phyloP scores from a whole-genome alignment of 495 filamentous ascomycete genomes.

The Penicillium simplicissimum region DNA sequence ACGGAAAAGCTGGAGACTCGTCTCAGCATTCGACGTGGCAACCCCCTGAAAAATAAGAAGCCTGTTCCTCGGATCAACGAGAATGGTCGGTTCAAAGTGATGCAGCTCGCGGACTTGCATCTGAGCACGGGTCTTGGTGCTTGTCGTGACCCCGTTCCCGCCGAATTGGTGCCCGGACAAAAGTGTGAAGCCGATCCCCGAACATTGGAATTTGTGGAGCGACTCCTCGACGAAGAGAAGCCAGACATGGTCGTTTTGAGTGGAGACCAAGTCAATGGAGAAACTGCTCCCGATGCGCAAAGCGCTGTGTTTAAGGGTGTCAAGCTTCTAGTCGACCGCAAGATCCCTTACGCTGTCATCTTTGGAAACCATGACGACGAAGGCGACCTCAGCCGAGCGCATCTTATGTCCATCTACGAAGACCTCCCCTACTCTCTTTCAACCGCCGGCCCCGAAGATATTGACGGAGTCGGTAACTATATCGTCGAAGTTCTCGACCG shows the following conservation, averaged over 20 bases:
- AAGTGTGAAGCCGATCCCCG: constrained; percentile 88
- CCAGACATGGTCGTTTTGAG: constrained; percentile 88
- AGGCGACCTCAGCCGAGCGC: constrained; percentile 70
- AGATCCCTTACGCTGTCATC: constrained; percentile 89
- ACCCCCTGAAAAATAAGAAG: constrained; percentile 56
- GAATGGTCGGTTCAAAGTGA: constrained; percentile 94
- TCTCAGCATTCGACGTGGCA: constrained; percentile 74
- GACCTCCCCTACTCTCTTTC: constrained; percentile 88
- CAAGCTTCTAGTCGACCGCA: constrained; percentile 78
- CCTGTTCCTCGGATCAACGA: constrained; percentile 75
- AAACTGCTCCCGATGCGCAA: constrained; percentile 88
- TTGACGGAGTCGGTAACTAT: constrained; percentile 94
- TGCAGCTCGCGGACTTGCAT: constrained; percentile 91
- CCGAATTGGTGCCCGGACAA: constrained; percentile 61
- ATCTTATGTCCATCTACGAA: constrained; percentile 82
- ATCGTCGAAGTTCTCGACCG: constrained; percentile 85
- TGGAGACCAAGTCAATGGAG: constrained; percentile 95
- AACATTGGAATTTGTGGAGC: constrained; percentile 85
- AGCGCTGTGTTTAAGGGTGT: constrained; percentile 93
- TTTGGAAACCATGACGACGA: constrained; percentile 99
- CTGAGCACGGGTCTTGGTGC: constrained; percentile 81
- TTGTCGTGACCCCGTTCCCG: constrained; percentile 82
- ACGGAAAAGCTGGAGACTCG: constrained; percentile 65
- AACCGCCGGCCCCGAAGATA: constrained; percentile 71
- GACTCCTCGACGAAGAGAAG: constrained; percentile 83